Evolutionary conservation across 1,139 yeast species (phyloP), one percentile per base, ranked within the genome.

Genomic region (Diutina neorugosa): DNA sequence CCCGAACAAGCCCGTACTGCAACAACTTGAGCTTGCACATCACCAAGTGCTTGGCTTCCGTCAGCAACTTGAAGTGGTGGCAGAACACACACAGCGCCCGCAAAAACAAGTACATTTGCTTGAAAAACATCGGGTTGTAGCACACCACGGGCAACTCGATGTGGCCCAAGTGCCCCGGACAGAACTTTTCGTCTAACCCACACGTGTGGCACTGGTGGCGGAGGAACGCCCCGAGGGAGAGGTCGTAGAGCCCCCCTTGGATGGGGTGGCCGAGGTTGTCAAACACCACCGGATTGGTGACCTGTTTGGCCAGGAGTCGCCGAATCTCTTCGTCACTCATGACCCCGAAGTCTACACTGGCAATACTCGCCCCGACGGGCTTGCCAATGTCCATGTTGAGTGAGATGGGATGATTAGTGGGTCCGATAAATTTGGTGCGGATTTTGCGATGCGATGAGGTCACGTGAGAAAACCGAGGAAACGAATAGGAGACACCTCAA

Each of bases 151-250:
- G 98, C 60, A 94, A 78, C 66, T 93, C 97, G 56, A 94, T 90
- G 68, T 94, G 98, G 56, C 99, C 99, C 70, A 89, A 90, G 68
- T 94, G 99, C 43, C 99, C 99, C 2, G 98, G 97, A 71, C 99
- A 94, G 63, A 81, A 85, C 64, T 87, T 82, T 61, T 93, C 98
- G 66, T 90, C 96, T 58, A 93, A 75, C 27, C 98, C 97, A 79
- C 99, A 94, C 2, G 98, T 93, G 31, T 94, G 78, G 79, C 99
- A 91, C 54, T 87, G 75, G 65, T 91, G 88, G 65, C 86, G 78
- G 58, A 89, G 74, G 64, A 90, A 93, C 0, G 98, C 98, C 60
- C 99, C 99, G 52, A 94, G 74, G 21, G 96, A 84, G 59, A 91
- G 78, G 69, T 94, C 99, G 63, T 94, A 94, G 51, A 94, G 76